A percentile compares a stretch with the other conserved stretches of the same genome.
These are phyloP conservation scores for Metschnikowia shivogae DNA, from an alignment of 805 yeast species.

Conservation along the genomic window DNA sequence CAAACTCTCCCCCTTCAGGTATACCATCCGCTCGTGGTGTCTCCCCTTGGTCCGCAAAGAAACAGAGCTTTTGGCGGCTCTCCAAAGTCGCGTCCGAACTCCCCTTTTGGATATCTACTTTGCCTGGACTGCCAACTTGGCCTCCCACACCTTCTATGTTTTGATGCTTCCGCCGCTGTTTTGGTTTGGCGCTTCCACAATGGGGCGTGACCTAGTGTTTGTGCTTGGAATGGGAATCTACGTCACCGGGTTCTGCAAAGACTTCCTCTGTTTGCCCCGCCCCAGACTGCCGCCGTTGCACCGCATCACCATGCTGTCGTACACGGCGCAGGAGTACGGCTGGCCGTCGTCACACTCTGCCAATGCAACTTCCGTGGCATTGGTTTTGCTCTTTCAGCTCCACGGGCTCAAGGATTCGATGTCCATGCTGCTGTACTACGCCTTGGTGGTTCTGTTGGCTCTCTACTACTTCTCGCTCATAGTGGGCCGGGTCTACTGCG, in stretches of 20 bases:
- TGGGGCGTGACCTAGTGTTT: conserved; percentile 56
- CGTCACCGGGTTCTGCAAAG: conserved; percentile 73
- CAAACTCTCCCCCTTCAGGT: conserved; percentile 54
- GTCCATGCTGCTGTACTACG: conserved; percentile 12
- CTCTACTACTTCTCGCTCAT: conserved; percentile 63
- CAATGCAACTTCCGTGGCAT: conserved; percentile 80
- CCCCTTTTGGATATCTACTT: conserved; percentile 66
- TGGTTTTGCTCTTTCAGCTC: conserved; percentile 33
- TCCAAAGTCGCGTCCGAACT: conserved; percentile 52
- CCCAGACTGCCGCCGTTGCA: conserved; percentile 90
- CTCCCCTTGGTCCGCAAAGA: conserved; percentile 61
- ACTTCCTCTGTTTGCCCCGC: conserved; percentile 83
- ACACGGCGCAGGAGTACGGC: conserved; percentile 90
- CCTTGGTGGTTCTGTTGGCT: conserved; percentile 17
- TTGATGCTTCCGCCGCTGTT: conserved; percentile 78
- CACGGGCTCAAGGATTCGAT: conserved; percentile 12
- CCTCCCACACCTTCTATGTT: conserved; percentile 92
- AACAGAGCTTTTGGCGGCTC: conserved; percentile 49
- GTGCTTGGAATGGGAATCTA: conserved; percentile 70
- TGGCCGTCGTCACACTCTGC: conserved; percentile 95
- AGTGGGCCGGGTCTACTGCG: conserved; percentile 85
- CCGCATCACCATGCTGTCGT: conserved; percentile 85
- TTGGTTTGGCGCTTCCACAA: conserved; percentile 66
- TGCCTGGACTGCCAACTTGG: conserved; percentile 83
- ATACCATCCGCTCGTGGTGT: conserved; percentile 47